Conservation (phyloP, 495 filamentous ascomycete species). For the Astrocystis sublimbata region DNA sequence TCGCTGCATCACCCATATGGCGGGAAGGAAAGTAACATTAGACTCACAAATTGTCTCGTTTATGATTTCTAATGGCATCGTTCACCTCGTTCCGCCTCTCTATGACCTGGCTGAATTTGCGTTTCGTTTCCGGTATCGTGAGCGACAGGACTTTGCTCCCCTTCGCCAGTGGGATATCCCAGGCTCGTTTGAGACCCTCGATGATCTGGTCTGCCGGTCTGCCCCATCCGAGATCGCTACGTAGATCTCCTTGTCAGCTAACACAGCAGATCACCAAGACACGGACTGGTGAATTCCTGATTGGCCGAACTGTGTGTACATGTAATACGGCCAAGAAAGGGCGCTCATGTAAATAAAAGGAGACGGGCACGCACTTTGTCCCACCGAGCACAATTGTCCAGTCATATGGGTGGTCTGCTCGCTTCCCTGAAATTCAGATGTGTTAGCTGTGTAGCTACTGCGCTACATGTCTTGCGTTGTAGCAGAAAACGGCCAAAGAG, state of each 20-base stretch:
- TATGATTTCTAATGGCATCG: conserved; percentile 48
- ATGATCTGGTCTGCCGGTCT: conserved; percentile 38
- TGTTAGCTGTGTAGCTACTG: neutral
- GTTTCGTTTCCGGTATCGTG: conserved; percentile 56
- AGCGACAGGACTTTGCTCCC: conserved; percentile 58
- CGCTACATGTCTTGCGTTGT: neutral
- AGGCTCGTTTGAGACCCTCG: conserved; percentile 43
- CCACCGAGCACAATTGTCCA: conserved; percentile 58
- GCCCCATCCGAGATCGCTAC: conserved; percentile 48
- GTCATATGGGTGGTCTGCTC: conserved; percentile 32
- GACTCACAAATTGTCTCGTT: conserved; percentile 50
- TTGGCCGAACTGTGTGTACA: neutral
- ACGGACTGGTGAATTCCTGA: neutral
- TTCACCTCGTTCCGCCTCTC: conserved; percentile 52
- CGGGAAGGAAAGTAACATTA: neutral
- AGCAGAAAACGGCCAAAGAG: neutral
- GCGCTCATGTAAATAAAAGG: neutral
- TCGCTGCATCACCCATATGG: neutral
- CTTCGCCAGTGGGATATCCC: conserved; percentile 46
- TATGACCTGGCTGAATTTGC: conserved; percentile 30
- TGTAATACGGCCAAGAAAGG: neutral
- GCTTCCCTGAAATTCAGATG: conserved; percentile 17
- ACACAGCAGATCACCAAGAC: neutral
- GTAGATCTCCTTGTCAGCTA: neutral
- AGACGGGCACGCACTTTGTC: conserved; percentile 50